A percentile compares a stretch with the other conserved stretches of the same genome.
Conservation (phyloP, 345 rosid species). For the Populus tremula region DNA sequence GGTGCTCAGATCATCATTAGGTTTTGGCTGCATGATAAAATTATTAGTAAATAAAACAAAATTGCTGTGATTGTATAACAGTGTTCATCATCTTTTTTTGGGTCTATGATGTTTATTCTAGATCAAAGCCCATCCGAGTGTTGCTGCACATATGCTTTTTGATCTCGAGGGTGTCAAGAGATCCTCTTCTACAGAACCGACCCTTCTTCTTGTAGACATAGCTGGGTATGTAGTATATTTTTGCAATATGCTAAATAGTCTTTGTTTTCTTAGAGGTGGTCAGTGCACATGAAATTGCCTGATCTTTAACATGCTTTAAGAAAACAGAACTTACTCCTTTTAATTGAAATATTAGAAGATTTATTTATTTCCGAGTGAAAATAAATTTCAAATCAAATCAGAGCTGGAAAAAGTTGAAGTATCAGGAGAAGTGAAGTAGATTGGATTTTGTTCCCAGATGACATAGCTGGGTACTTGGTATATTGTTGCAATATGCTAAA, state of each 20-base stretch:
- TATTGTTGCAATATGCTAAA: background rate
- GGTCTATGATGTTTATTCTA: constrained; percentile 21
- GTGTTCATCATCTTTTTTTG: background rate
- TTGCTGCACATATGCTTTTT: constrained; percentile 78
- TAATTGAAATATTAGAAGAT: background rate
- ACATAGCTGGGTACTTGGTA: background rate
- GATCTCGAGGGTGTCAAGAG: constrained; percentile 68
- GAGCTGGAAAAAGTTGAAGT: background rate
- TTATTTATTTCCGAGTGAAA: background rate
- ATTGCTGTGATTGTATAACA: background rate
- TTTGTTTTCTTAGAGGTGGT: background rate
- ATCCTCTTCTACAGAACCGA: constrained; percentile 74
- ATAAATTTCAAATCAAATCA: constrained; percentile 7
- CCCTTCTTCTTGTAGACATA: constrained; percentile 73
- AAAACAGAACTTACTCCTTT: background rate
- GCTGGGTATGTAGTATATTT: constrained; percentile 56
- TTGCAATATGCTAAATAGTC: constrained; percentile 1
- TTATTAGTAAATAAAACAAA: background rate
- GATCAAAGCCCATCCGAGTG: constrained; percentile 80
- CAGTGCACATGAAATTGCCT: constrained; percentile 1
- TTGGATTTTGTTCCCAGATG: background rate
- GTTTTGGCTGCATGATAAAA: constrained; percentile 8
- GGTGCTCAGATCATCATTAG: constrained; percentile 37
- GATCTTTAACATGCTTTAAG: background rate
- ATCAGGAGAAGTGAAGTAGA: background rate